A percentile compares a stretch with the other conserved stretches of the same genome.
phyloP scores from a whole-genome alignment of 805 yeast species.

The Lipomyces sp. region DNA sequence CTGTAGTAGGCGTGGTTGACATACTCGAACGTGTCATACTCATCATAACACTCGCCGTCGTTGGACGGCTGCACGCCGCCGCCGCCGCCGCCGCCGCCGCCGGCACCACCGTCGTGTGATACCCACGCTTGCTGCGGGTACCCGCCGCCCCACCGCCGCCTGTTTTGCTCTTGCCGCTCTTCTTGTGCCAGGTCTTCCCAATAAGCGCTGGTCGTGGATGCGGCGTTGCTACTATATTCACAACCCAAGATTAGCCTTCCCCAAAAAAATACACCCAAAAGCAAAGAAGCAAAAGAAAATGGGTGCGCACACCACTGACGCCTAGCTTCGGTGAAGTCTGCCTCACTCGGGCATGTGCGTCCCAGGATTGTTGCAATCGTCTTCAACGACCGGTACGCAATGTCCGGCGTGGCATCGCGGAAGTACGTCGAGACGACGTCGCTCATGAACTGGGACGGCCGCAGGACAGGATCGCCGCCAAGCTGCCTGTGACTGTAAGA shows the following conservation, averaged over 20 bases:
- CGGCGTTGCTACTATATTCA: not conserved
- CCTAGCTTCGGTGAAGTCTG: constrained; percentile 5
- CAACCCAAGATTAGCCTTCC: too few species aligned
- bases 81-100: too few species aligned
- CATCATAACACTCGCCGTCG: too few species aligned
- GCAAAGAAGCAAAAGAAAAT: not conserved
- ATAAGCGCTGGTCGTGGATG: not conserved
- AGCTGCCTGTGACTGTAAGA: too few species aligned
- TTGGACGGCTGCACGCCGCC: too few species aligned
- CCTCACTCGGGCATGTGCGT: constrained; percentile 9
- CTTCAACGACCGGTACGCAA: not conserved
- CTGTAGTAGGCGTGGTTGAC: too few species aligned
- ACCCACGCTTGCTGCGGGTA: not conserved
- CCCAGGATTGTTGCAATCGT: constrained; percentile 6
- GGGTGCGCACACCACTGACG: constrained; percentile 26
- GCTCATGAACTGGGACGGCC: constrained; percentile 10
- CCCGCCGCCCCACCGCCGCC: not conserved
- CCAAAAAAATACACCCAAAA: not conserved
- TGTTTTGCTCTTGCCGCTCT: not conserved
- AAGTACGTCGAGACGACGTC: constrained; percentile 1
- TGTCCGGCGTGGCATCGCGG: not conserved
- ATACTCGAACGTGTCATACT: too few species aligned
- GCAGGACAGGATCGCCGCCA: too few species aligned
- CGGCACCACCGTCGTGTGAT: not conserved
- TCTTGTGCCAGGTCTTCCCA: constrained; percentile 9